Percentiles rank a stretch among this genome's conserved stretches.
phyloP scores from a whole-genome alignment of 2,329 filamentous ascomycete species.

The Fusarium lyarnte region DNA sequence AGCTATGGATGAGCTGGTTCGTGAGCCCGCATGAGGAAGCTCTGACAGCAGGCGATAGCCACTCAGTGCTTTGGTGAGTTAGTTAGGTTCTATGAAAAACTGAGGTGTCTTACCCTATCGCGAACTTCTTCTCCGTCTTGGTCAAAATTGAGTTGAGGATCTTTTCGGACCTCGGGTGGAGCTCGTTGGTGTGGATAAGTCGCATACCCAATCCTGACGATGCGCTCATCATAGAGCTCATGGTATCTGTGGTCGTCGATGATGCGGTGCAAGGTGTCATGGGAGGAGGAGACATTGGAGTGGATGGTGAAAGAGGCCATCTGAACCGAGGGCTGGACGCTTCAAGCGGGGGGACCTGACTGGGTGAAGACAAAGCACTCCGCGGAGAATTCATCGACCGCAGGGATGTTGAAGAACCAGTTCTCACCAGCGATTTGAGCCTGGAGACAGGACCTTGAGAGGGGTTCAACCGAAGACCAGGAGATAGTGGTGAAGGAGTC shows the following conservation, averaged over 20 bases:
- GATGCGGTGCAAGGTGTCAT: constrained; percentile 60
- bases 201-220: constrained; percentile 58
- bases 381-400: constrained; percentile 38
- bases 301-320: constrained; percentile 51
- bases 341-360: constrained; percentile 45
- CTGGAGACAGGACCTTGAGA: constrained; percentile 46
- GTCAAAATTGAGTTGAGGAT: constrained; percentile 58
- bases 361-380: constrained; percentile 46
- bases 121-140: constrained; percentile 61
- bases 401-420: constrained; percentile 37
- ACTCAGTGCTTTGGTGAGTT: constrained; percentile 48
- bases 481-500: constrained; percentile 44
- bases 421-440: constrained; percentile 47
- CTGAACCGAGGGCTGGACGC: constrained; percentile 41
- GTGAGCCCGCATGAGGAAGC: constrained; percentile 58
- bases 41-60: constrained; percentile 56
- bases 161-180: constrained; percentile 59
- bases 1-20: constrained; percentile 63
- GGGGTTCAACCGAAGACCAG: constrained; percentile 47
- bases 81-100: neutral
- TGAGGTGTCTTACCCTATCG: constrained; percentile 49
- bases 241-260: constrained; percentile 46
- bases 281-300: constrained; percentile 54
- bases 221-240: constrained; percentile 43
- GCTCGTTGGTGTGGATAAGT: constrained; percentile 58